Percentiles rank a stretch among this genome's conserved stretches.
Evolutionary conservation across 805 yeast species (phyloP).

Genomic region (Suhomyces vadensis): DNA sequence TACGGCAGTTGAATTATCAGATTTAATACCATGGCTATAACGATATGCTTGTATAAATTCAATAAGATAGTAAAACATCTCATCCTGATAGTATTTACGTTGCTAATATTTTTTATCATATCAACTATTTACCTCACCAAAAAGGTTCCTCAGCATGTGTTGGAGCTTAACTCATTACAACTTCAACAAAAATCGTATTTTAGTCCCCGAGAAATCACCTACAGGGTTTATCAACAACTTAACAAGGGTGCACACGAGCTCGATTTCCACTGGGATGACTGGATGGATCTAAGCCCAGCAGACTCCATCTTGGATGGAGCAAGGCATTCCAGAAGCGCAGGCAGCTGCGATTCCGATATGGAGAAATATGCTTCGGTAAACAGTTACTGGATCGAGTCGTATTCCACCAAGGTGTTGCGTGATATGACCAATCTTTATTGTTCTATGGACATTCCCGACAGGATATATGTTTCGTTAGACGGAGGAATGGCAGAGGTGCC

Average conservation of each 20-base stretch:
- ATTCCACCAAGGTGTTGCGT: conserved; percentile 31
- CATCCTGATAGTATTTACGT: neutral
- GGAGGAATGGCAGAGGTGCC: conserved; percentile 28
- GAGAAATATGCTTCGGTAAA: conserved; percentile 27
- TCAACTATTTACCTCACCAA: neutral
- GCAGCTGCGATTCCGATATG: conserved; percentile 25
- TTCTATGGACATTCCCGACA: conserved; percentile 27
- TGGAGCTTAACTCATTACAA: conserved; percentile 25
- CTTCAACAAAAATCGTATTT: conserved; percentile 23
- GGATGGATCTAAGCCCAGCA: conserved; percentile 33
- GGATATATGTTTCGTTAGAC: conserved; percentile 27
- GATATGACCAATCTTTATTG: conserved; percentile 39
- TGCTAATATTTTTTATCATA: neutral
- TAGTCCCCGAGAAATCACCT: conserved; percentile 25
- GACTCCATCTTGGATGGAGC: conserved; percentile 19
- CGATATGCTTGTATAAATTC: neutral
- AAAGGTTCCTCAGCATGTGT: conserved; percentile 20
- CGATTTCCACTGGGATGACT: conserved; percentile 44
- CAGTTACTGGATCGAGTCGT: conserved; percentile 36
- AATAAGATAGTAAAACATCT: neutral
- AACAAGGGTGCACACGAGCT: conserved; percentile 16
- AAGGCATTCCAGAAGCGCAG: conserved; percentile 19
- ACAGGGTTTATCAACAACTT: neutral
- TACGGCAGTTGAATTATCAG: no score
- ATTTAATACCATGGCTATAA: neutral